Base-by-base conservation (phyloP, 2,329 filamentous ascomycete genomes). In the Exophiala mesophila region DNA sequence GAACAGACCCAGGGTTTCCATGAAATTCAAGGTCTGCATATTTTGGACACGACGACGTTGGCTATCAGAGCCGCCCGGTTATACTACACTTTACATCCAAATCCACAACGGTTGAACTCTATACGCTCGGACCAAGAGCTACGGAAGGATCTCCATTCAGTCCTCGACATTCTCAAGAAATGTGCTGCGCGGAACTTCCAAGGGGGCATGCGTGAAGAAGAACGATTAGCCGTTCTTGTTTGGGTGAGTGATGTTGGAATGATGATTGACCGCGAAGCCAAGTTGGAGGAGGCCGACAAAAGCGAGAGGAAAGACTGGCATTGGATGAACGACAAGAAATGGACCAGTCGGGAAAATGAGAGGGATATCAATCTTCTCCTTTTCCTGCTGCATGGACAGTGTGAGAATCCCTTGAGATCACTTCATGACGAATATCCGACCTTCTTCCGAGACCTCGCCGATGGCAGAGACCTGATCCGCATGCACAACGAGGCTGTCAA, bases 21-120 rank as follows among this genome's bases (percentile, higher is more conserved):
- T 61, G 88, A 96, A 63, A 76, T 94, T 16, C 87, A 95, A 62
- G 92, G 90, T 13, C 80, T 97, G 71, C 86, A 94, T 58, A 80
- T 98, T 26, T 77, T 97, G 42, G 90, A 97, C 61, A 82, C 94
- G 39, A 84, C 92, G 60, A 98, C 92, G 1, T 73, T 97, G 39
- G 90, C 90, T n/a, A 97, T 98, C 54, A 80, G 88, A 39, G 88
- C 90, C 1, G 92, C 92, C 38, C 95, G 94, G 67, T 83, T 94
- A 57, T 98, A 97, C 68, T 97, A 98, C 66, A 96, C 89, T 0
- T 78, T 88, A 3, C 92, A 97, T 61, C 85, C 94, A 58, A 76
- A 89, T 39, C 88, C 89, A 1, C 83, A 92, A 55, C 82, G 86
- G 26, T 72, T 97, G 13, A 87, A 92, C 58, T 71, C 83, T 19